A percentile compares a stretch with the other conserved stretches of the same genome.
Conservation (phyloP, 1,284 basidiomycete species). For the Cerioporus squamosus region DNA sequence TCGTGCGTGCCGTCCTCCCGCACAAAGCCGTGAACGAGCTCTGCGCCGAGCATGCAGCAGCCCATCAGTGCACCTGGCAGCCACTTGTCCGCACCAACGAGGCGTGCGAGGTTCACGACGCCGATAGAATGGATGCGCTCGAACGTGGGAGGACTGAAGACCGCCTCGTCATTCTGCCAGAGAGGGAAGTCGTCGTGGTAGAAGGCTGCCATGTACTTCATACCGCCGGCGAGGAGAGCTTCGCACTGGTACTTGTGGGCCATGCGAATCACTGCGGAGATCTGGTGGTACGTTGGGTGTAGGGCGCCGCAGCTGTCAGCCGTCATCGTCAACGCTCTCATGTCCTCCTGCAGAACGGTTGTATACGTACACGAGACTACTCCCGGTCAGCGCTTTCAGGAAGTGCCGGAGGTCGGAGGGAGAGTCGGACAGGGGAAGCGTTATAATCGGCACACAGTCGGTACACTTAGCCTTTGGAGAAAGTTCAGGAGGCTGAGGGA, state of each 20-base stretch:
- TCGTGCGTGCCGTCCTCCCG: conserved; percentile 16
- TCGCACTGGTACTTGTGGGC: conserved; percentile 17
- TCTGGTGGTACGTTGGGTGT: conserved; percentile 5
- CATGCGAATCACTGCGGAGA: conserved; percentile 15
- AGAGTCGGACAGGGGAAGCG: conserved; percentile 7
- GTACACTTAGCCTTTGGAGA: background rate
- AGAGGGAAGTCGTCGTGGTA: conserved; percentile 7
- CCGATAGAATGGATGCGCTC: conserved; percentile 12
- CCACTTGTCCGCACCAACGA: conserved; percentile 1
- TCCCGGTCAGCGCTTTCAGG: conserved; percentile 8
- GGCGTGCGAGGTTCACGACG: conserved; percentile 19
- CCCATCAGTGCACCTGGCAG: conserved; percentile 12
- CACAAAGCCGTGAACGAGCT: conserved; percentile 12
- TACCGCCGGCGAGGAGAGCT: conserved; percentile 1
- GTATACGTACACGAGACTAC: conserved; percentile 3
- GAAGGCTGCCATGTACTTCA: conserved; percentile 11
- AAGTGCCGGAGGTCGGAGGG: conserved; percentile 13
- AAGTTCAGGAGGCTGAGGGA: background rate
- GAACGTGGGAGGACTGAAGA: conserved; percentile 2
- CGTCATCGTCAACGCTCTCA: background rate
- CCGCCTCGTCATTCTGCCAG: background rate
- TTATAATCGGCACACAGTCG: background rate
- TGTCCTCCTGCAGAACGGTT: background rate
- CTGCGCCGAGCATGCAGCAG: conserved; percentile 16
- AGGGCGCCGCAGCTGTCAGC: background rate